Conservation (phyloP, 176 grass and related monocot species). For the Aegilops sharonensis region DNA sequence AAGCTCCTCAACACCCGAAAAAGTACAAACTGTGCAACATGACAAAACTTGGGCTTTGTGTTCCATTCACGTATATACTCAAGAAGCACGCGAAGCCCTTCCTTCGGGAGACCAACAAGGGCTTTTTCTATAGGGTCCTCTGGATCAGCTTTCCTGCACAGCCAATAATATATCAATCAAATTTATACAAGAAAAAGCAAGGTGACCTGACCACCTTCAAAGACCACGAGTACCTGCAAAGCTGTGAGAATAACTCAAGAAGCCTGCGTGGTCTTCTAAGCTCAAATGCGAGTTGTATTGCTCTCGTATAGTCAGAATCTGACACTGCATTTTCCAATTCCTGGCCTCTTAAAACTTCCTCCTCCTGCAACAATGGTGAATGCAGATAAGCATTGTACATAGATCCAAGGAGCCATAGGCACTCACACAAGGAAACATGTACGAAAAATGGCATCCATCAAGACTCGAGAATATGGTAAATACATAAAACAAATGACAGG, state of each 20-base stretch:
- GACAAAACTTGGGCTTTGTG: constrained; percentile 94
- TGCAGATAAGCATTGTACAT: neutral
- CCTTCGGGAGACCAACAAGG: constrained; percentile 68
- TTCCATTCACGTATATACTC: constrained; percentile 93
- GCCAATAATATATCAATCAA: constrained; percentile 10
- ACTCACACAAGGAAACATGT: neutral
- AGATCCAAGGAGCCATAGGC: neutral
- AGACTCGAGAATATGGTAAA: neutral
- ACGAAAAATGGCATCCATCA: neutral
- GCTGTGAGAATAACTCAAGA: constrained; percentile 78
- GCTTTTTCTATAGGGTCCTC: constrained; percentile 63
- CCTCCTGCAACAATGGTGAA: constrained; percentile 53
- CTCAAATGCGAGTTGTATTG: constrained; percentile 93
- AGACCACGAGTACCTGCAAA: constrained; percentile 44
- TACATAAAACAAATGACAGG: neutral
- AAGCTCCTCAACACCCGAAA: constrained; percentile 70
- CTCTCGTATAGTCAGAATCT: constrained; percentile 78
- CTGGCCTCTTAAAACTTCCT: constrained; percentile 77
- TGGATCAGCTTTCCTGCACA: constrained; percentile 59
- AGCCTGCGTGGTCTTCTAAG: constrained; percentile 89
- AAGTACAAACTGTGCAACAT: constrained; percentile 92
- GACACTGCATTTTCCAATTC: constrained; percentile 96
- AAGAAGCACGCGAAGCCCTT: constrained; percentile 72
- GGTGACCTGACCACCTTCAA: neutral
- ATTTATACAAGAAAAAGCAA: neutral